Percentiles rank a stretch among this genome's conserved stretches.
phyloP scores from a whole-genome alignment of 345 rosid species.

The Erysimum cheiranthoides region DNA sequence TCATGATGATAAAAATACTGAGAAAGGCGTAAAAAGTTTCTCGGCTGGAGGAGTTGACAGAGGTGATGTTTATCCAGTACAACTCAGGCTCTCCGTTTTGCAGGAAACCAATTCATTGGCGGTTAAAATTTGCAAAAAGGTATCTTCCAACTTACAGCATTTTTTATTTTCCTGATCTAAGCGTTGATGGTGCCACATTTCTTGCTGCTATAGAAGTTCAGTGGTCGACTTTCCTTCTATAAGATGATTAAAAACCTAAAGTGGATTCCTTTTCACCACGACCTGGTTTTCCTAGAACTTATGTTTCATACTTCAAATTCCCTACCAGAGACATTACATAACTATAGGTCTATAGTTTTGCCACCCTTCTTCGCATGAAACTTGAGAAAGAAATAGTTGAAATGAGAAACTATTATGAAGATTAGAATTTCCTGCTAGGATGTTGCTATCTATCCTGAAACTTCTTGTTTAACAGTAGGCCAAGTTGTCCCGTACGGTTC shows the following conservation, averaged over 20 bases:
- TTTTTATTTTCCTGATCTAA: conserved; percentile 15
- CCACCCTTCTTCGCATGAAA: background rate
- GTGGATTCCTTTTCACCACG: conserved; percentile 20
- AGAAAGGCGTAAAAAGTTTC: conserved; percentile 71
- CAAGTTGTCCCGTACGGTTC: background rate
- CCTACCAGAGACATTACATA: conserved; percentile 21
- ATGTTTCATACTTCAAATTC: background rate
- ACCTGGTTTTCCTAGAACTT: conserved; percentile 8
- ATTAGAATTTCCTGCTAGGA: conserved; percentile 10
- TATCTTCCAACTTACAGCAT: conserved; percentile 40
- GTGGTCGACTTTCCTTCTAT: background rate
- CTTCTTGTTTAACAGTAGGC: conserved; percentile 19
- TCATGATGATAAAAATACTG: conserved; percentile 69
- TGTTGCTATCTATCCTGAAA: conserved; percentile 8
- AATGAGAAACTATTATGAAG: background rate
- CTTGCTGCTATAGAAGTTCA: conserved; percentile 18
- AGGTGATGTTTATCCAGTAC: conserved; percentile 93
- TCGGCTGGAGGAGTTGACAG: conserved; percentile 87
- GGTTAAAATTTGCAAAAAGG: conserved; percentile 93
- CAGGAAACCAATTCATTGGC: conserved; percentile 72
- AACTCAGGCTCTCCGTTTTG: conserved; percentile 77
- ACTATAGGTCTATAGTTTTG: conserved; percentile 9
- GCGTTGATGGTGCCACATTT: conserved; percentile 11
- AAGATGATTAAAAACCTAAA: conserved; percentile 8
- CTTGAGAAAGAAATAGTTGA: conserved; percentile 19